phyloP scores from a whole-genome alignment of 176 grass and related monocot genomes.

The Oryza officinalis region DNA sequence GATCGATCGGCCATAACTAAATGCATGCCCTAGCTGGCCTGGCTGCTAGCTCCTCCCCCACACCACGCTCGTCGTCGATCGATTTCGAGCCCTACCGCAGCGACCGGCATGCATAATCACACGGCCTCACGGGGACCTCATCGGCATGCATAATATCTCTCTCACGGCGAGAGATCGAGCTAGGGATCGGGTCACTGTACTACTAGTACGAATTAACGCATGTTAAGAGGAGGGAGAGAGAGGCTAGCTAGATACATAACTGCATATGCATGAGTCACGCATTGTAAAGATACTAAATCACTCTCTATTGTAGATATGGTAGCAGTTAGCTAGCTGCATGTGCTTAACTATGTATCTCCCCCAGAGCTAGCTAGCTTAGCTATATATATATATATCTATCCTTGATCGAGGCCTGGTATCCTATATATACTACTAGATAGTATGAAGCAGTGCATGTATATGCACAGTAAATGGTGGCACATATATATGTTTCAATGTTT shows the following conservation, averaged over 20 bases:
- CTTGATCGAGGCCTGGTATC: background rate
- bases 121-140: constrained; percentile 37
- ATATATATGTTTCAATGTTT: background rate
- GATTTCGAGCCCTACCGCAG: constrained; percentile 1
- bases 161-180: background rate
- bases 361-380: background rate
- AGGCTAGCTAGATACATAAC: background rate
- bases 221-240: background rate
- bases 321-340: background rate
- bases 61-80: constrained; percentile 11
- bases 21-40: constrained; percentile 45
- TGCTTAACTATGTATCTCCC: background rate
- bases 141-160: too few species aligned
- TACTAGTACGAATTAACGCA: constrained; percentile 10
- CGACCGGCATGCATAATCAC: constrained; percentile 24
- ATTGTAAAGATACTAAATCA: constrained; percentile 4
- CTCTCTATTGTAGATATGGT: background rate
- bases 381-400: background rate
- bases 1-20: constrained; percentile 37
- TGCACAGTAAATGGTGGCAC: background rate
- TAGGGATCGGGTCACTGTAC: background rate
- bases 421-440: background rate
- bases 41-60: constrained; percentile 38
- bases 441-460: background rate
- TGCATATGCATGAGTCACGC: background rate